Conservation (phyloP, 257 asterid genomes). For the Ilex asprella region DNA sequence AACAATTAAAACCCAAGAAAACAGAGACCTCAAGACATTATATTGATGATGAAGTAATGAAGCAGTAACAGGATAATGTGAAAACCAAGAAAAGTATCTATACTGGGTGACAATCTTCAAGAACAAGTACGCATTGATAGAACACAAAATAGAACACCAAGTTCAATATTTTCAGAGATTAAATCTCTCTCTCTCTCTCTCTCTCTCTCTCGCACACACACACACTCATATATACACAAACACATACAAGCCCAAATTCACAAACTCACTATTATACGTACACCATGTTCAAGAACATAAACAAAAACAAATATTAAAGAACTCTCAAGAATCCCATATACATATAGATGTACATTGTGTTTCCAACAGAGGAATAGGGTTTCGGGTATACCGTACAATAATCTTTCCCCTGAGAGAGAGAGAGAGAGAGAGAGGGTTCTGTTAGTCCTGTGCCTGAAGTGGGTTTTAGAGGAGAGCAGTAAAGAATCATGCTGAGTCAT, state of each 20-base stretch:
- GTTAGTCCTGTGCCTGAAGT: background rate
- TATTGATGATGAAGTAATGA: background rate
- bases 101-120: constrained; percentile 28
- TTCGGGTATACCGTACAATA: background rate
- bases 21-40: background rate
- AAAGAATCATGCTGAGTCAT: too few species aligned
- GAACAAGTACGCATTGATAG: constrained; percentile 18
- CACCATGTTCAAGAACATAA: background rate
- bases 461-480: too few species aligned
- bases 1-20: constrained; percentile 9
- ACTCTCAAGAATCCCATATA: background rate
- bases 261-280: background rate
- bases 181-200: too few species aligned
- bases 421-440: background rate
- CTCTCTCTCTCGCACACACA: too few species aligned
- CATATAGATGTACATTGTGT: too few species aligned
- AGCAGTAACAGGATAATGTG: constrained; percentile 23
- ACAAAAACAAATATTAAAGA: background rate
- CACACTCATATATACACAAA: background rate
- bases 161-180: background rate
- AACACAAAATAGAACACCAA: background rate
- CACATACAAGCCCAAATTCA: background rate
- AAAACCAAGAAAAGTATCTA: constrained; percentile 40
- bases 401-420: background rate
- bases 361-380: background rate